Conservation (phyloP, 2,329 filamentous ascomycete genomes). For the Claviceps sp. region DNA sequence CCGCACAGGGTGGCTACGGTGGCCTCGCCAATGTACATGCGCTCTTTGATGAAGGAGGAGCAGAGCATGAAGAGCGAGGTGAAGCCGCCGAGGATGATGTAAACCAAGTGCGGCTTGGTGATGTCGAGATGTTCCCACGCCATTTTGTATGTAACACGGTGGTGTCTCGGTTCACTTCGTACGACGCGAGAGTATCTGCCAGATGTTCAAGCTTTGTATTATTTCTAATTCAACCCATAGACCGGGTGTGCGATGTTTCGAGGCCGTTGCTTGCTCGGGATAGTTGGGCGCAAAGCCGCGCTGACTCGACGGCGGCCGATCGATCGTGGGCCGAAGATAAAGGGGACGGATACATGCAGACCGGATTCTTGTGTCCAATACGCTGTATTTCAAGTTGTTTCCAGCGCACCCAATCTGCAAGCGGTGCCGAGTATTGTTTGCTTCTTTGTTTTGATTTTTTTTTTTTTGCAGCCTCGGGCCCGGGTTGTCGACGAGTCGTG, state of each 20-base stretch:
- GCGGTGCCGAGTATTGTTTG: not conserved
- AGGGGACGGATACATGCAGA: constrained; percentile 8
- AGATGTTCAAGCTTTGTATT: no score
- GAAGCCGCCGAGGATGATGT: constrained; percentile 95
- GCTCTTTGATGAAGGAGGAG: constrained; percentile 96
- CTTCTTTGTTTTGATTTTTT: not conserved
- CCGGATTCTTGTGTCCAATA: not conserved
- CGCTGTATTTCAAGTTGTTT: not conserved
- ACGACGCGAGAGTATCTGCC: no score
- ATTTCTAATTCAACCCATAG: constrained; percentile 1
- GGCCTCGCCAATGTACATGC: constrained; percentile 95
- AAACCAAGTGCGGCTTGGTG: constrained; percentile 93
- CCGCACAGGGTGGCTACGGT: constrained; percentile 83
- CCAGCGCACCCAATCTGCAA: not conserved
- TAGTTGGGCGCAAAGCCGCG: not conserved
- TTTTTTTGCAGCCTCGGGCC: not conserved
- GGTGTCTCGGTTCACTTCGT: no score
- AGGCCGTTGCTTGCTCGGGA: constrained; percentile 1
- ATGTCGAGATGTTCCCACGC: constrained; percentile 71
- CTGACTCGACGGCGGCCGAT: constrained; percentile 6
- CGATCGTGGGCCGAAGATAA: constrained; percentile 5
- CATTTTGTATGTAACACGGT: constrained; percentile 30
- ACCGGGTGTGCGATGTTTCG: not conserved
- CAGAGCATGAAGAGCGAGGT: constrained; percentile 97
- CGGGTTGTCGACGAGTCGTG: no score